Conservation (phyloP, 371 early-diverging fungal genomes). For the Syncephalastrum sp. region DNA sequence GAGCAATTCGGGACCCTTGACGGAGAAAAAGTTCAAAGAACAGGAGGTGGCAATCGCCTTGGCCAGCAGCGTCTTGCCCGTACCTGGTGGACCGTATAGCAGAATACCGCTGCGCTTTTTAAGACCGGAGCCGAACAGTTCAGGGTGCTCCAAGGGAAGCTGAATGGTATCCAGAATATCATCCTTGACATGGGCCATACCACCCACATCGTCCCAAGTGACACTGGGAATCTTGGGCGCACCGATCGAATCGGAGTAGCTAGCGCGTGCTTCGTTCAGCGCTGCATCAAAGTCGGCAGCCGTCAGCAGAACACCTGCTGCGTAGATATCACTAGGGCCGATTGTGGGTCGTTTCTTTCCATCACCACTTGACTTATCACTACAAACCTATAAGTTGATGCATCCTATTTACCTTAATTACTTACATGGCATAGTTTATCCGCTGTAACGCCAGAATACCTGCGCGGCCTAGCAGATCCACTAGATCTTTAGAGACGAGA, state of each 20-base stretch:
- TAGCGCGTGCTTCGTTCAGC: constrained; percentile 74
- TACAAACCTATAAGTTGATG: constrained; percentile 4
- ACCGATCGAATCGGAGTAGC: constrained; percentile 90
- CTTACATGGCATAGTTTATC: constrained; percentile 57
- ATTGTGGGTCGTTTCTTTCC: constrained; percentile 17
- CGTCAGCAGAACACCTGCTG: constrained; percentile 74
- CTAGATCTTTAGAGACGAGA: constrained; percentile 83
- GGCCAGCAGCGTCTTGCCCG: constrained; percentile 98
- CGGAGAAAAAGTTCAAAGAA: constrained; percentile 96
- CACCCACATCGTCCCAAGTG: constrained; percentile 99
- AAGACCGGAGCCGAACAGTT: constrained; percentile 95
- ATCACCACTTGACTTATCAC: constrained; percentile 5
- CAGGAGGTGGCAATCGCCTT: constrained; percentile 99
- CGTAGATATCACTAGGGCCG: constrained; percentile 51
- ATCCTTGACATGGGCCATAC: constrained; percentile 94
- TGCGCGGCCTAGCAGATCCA: constrained; percentile 71
- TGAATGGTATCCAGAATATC: constrained; percentile 98
- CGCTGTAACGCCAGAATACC: constrained; percentile 69
- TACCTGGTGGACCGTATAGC: constrained; percentile 98
- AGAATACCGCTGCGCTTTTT: constrained; percentile 96
- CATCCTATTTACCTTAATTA: not conserved
- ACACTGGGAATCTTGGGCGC: constrained; percentile 97
- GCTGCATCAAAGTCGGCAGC: constrained; percentile 80
- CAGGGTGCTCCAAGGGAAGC: constrained; percentile 96
- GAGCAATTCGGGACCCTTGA: constrained; percentile 98